These are phyloP conservation scores for Lobosporangium transversale DNA, from an alignment of 192 early-diverging fungal genomes.

Conservation along the genomic window DNA sequence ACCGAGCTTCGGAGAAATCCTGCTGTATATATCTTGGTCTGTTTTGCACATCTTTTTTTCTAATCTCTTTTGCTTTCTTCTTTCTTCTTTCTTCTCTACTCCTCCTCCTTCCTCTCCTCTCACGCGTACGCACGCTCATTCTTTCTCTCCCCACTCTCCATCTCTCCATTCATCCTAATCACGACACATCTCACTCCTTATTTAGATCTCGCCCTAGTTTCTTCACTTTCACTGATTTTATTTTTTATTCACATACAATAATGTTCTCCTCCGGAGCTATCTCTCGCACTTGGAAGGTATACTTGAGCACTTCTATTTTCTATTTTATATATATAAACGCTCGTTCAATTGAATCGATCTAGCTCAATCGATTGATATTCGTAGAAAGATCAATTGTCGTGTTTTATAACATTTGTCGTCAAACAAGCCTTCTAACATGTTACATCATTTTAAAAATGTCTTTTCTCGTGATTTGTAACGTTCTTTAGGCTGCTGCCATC, in stretches of 20 bases:
- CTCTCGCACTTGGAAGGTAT: constrained; percentile 53
- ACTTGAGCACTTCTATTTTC: neutral
- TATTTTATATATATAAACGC: neutral
- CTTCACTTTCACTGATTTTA: too few relatives aligned
- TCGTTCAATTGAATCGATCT: neutral
- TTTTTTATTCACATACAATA: constrained; percentile 24
- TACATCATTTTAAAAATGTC: too few relatives aligned
- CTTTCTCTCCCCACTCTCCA: constrained; percentile 13
- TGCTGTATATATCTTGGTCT: constrained; percentile 29
- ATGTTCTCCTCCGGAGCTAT: constrained; percentile 53
- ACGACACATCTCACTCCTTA: neutral
- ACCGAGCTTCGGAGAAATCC: constrained; percentile 7
- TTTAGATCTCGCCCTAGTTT: too few relatives aligned
- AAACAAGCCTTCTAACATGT: too few relatives aligned
- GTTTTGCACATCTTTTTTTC: neutral
- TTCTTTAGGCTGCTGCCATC: constrained; percentile 48
- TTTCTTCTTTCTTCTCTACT: constrained; percentile 5
- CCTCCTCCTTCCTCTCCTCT: neutral
- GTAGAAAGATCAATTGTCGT: too few relatives aligned
- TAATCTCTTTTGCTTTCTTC: neutral
- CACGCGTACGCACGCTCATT: constrained; percentile 4
- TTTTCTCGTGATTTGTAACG: too few relatives aligned
- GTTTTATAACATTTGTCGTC: too few relatives aligned
- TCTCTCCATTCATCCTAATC: neutral
- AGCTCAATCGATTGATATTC: neutral